A percentile compares a stretch with the other conserved stretches of the same genome.
Evolutionary conservation across 805 yeast genomes (phyloP).

Genomic region (Cyberlindnera xylosilytica): DNA sequence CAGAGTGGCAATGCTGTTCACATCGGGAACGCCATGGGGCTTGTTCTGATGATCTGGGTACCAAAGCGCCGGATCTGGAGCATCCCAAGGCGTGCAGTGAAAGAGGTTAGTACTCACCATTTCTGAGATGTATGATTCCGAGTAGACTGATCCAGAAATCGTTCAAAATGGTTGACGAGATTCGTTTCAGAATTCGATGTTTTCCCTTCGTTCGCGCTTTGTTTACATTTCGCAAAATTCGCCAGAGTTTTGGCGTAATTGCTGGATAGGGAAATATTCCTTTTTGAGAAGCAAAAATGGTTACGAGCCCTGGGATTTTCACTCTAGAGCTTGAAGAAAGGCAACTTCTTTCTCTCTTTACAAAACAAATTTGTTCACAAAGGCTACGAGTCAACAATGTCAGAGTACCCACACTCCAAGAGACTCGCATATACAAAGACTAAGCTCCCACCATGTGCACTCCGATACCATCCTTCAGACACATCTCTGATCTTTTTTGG

Average conservation of each 20-base stretch:
- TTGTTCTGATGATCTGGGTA: too few species aligned
- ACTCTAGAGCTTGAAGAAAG: too few species aligned
- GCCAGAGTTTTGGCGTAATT: constrained; percentile 6
- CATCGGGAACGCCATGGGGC: background rate
- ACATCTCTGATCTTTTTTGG: constrained; percentile 58
- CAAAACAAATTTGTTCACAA: background rate
- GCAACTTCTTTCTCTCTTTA: background rate
- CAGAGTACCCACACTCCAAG: constrained; percentile 5
- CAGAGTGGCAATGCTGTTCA: constrained; percentile 4
- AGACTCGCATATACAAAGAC: constrained; percentile 36
- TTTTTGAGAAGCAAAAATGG: background rate
- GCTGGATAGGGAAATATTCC: background rate
- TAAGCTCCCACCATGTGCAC: constrained; percentile 78
- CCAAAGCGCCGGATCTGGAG: too few species aligned
- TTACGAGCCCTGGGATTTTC: background rate
- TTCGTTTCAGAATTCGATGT: constrained; percentile 6
- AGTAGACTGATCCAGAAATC: background rate
- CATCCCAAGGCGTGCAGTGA: too few species aligned
- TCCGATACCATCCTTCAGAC: constrained; percentile 56
- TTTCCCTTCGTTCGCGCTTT: constrained; percentile 11
- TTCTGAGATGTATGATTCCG: background rate
- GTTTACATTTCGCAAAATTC: constrained; percentile 9
- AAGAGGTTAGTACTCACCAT: too few species aligned
- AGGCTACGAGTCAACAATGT: constrained; percentile 1
- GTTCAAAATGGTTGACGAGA: background rate